Evolutionary conservation across 495 filamentous ascomycete genomes (phyloP), one percentile per base, ranked within the genome.

Genomic region (Tuber aestivum): DNA sequence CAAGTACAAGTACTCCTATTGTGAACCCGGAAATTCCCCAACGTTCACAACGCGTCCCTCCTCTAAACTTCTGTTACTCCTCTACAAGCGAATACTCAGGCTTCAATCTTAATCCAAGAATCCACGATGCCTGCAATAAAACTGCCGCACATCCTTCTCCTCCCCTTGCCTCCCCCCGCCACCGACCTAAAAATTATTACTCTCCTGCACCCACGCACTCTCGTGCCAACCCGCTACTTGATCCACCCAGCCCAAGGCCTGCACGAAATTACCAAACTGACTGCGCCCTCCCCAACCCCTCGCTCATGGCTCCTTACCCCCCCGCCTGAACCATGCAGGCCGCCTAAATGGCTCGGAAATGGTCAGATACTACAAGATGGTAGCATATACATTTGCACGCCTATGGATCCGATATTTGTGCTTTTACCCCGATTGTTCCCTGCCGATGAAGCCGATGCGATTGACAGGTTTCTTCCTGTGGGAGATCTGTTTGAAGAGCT

Each of bases 191-290:
- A 90, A 74, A 89, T 98, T 72, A 83, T 97, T 79, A 91, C 90
- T 41, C 86, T 99, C 20, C 87, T 90, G n/a, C 88, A 97, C 83
- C 95, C 96, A 16, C 90, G 90, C 76, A 92, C 89, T 65, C 83
- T 80, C 35, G 86, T 85, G 21, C 88, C 91, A 9, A 88, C 86
- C 70, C 89, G 92, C 75, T 98, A 94, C 83, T 89, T 93, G 75
- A 90, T 93, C 82, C 95, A 94, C 82, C 93, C 94, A 6, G 83
- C 88, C 41, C 88, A 88, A 18, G 95, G 95, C 40, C 86, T 97
- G 76, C 94, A 92, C 85, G 95, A 99, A 82, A 94, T 98, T 85
- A 97, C 90, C 21, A 87, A 87, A 56, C 87, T 98, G 79, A 84
- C 89, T 18, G 87, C 93, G 9, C 87, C 93, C 42, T 88, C 87